A percentile compares a stretch with the other conserved stretches of the same genome.
Conservation (phyloP, 2,329 filamentous ascomycete genomes). For the Chaetothyriales sp. region DNA sequence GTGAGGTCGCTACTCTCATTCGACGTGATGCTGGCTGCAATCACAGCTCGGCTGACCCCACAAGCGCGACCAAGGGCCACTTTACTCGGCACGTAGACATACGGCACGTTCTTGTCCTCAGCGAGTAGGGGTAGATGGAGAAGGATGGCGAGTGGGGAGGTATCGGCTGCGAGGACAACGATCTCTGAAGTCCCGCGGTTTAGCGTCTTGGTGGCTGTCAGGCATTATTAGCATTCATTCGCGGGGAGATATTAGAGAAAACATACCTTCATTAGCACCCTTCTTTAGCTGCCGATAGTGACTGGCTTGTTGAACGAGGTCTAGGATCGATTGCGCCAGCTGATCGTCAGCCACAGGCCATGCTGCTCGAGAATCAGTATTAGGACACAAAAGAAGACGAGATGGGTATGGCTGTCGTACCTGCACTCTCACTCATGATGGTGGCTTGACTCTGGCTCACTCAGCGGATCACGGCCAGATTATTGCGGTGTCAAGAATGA, state of each 20-base stretch:
- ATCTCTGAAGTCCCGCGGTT: constrained; percentile 85
- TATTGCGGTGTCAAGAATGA: constrained; percentile 1
- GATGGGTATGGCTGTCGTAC: background rate
- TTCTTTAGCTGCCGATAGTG: constrained; percentile 63
- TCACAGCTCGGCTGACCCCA: constrained; percentile 77
- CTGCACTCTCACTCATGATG: constrained; percentile 4
- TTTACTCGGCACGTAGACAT: constrained; percentile 59
- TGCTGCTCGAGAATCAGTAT: constrained; percentile 25
- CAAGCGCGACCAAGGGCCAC: constrained; percentile 77
- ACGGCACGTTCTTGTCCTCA: constrained; percentile 56
- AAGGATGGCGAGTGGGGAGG: constrained; percentile 71
- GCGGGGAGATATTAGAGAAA: background rate
- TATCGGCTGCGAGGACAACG: constrained; percentile 78
- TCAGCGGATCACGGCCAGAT: constrained; percentile 5
- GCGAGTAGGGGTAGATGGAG: constrained; percentile 77
- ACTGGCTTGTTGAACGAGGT: constrained; percentile 54
- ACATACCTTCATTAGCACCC: constrained; percentile 55
- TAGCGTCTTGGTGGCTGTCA: constrained; percentile 60
- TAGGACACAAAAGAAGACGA: background rate
- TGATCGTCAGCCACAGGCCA: constrained; percentile 53
- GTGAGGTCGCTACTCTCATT: constrained; percentile 82
- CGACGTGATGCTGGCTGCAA: constrained; percentile 74
- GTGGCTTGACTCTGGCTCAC: constrained; percentile 2
- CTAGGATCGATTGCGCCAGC: constrained; percentile 61
- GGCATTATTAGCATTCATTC: background rate